Conservation (phyloP, 2,329 filamentous ascomycete genomes). For the Nemania diffusa region DNA sequence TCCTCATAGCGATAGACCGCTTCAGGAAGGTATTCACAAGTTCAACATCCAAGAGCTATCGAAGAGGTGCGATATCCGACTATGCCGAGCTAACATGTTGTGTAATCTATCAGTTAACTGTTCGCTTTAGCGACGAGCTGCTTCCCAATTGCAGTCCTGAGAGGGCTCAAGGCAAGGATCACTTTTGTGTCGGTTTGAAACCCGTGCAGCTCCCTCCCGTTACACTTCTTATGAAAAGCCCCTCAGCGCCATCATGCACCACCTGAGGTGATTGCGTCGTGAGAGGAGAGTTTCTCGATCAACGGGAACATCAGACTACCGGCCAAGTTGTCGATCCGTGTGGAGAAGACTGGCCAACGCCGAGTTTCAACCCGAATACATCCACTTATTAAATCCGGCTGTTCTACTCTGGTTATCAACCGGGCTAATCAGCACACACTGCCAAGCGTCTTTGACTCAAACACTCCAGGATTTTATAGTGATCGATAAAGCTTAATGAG, state of each 20-base stretch:
- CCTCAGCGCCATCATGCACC: constrained; percentile 7
- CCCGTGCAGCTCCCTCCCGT: constrained; percentile 11
- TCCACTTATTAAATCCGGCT: constrained; percentile 25
- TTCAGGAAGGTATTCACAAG: constrained; percentile 24
- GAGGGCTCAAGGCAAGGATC: neutral
- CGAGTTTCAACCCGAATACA: constrained; percentile 6
- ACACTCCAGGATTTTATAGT: constrained; percentile 19
- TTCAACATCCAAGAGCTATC: neutral
- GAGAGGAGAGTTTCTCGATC: constrained; percentile 15
- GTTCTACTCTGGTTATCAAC: constrained; percentile 24
- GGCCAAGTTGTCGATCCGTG: constrained; percentile 10
- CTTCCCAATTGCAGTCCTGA: constrained; percentile 1
- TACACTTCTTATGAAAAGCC: neutral
- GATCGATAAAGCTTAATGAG: constrained; percentile 33
- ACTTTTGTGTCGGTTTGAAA: constrained; percentile 26
- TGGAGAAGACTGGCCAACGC: constrained; percentile 7
- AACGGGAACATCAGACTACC: constrained; percentile 8
- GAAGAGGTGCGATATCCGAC: constrained; percentile 6
- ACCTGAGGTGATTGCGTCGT: neutral
- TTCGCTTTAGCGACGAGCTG: neutral
- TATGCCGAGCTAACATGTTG: constrained; percentile 9
- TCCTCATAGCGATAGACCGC: neutral
- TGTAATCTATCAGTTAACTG: neutral
- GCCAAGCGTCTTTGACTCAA: constrained; percentile 30
- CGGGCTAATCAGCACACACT: constrained; percentile 31